phyloP scores from a whole-genome alignment of 441 rosid genomes.

The Adansonia rubrostipa region DNA sequence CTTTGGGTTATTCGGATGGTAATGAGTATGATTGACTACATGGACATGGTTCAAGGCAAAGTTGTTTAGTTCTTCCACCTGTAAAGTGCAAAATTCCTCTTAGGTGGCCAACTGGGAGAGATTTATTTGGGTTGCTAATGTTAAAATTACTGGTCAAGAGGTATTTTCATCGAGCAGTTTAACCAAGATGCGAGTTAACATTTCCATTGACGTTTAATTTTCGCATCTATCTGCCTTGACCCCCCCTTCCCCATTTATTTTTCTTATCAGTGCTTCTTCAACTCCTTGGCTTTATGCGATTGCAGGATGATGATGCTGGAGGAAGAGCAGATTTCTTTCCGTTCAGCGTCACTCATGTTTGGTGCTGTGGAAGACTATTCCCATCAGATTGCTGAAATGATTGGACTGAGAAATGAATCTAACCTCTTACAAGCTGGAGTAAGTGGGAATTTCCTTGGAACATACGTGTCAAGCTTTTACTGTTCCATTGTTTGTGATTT shows the following conservation, averaged over 20 bases:
- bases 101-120: background rate
- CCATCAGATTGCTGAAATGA: slow-evolving; percentile 97
- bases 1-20: background rate
- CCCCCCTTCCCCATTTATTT: slow-evolving; percentile 11
- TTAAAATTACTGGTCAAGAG: slow-evolving; percentile 57
- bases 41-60: background rate
- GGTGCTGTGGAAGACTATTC: slow-evolving; percentile 98
- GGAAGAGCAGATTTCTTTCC: slow-evolving; percentile 96
- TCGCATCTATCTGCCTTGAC: slow-evolving; percentile 7
- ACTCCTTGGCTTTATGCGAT: slow-evolving; percentile 23
- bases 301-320: slow-evolving; percentile 99
- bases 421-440: slow-evolving; percentile 91
- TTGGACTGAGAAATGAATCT: slow-evolving; percentile 85
- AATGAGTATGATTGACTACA: background rate
- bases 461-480: slow-evolving; percentile 1
- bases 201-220: slow-evolving; percentile 7
- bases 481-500: slow-evolving; percentile 1
- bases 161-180: slow-evolving; percentile 95
- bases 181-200: slow-evolving; percentile 72
- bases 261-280: slow-evolving; percentile 8
- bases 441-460: slow-evolving; percentile 36
- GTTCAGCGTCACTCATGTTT: slow-evolving; percentile 83
- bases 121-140: background rate
- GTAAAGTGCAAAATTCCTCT: background rate
- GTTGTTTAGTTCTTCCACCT: background rate